phyloP scores from a whole-genome alignment of 768 basidiomycete genomes.

The Leccinum truebloodii region DNA sequence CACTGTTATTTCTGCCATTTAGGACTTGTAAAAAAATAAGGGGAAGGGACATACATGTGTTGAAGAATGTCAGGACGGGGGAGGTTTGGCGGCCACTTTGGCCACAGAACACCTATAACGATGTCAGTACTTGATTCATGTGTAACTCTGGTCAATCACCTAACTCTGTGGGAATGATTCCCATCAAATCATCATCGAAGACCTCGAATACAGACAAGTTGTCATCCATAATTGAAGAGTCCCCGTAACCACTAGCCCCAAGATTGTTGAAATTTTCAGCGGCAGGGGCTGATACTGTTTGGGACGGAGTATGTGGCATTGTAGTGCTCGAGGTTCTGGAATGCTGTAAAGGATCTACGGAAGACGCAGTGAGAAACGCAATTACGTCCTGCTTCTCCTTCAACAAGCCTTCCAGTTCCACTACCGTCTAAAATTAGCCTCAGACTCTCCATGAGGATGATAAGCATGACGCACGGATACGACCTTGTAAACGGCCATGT shows the following conservation, averaged over 20 bases:
- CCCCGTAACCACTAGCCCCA: neutral
- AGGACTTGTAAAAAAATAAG: neutral
- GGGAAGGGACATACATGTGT: slow-evolving; percentile 54
- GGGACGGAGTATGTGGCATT: neutral
- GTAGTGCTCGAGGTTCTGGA: neutral
- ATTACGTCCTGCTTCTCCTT: slow-evolving; percentile 49
- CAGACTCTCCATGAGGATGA: slow-evolving; percentile 1
- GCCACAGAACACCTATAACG: slow-evolving; percentile 25
- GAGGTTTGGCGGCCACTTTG: slow-evolving; percentile 58
- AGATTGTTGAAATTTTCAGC: neutral
- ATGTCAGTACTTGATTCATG: slow-evolving; percentile 1
- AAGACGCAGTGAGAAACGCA: slow-evolving; percentile 5
- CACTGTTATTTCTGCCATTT: slow-evolving; percentile 36
- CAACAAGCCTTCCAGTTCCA: slow-evolving; percentile 67
- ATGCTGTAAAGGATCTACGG: slow-evolving; percentile 2
- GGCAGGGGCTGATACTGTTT: neutral
- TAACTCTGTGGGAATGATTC: slow-evolving; percentile 3
- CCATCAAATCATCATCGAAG: neutral
- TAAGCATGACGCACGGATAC: slow-evolving; percentile 54
- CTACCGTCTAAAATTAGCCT: slow-evolving; percentile 36
- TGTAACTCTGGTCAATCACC: slow-evolving; percentile 1
- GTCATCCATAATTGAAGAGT: slow-evolving; percentile 1
- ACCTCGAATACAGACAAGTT: neutral
- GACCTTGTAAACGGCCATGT: slow-evolving; percentile 63
- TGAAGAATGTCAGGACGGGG: slow-evolving; percentile 62